A percentile compares a stretch with the other conserved stretches of the same genome.
phyloP scores from a whole-genome alignment of 306 rosid species.

The Prunus persica region DNA sequence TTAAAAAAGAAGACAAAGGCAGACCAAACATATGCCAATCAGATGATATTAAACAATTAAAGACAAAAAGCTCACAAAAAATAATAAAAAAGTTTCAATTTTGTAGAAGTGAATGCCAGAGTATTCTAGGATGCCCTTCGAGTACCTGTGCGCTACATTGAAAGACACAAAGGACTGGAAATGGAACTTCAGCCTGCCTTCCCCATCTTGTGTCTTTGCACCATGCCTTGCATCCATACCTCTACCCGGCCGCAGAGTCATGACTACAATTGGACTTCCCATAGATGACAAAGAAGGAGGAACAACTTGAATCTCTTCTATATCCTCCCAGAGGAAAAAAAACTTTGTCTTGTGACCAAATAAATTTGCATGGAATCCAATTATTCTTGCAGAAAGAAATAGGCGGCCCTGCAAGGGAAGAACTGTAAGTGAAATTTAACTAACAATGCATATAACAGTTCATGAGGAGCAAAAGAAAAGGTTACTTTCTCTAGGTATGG shows the following conservation, averaged over 20 bases:
- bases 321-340: slow-evolving; percentile 95
- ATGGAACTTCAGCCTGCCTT: slow-evolving; percentile 90
- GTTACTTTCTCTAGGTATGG: background rate
- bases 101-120: background rate
- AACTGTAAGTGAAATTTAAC: slow-evolving; percentile 26
- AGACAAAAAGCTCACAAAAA: slow-evolving; percentile 9
- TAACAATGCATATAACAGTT: slow-evolving; percentile 16
- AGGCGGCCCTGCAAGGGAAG: slow-evolving; percentile 72
- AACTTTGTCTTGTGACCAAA: slow-evolving; percentile 88
- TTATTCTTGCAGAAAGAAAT: slow-evolving; percentile 83
- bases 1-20: too few relatives aligned
- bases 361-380: slow-evolving; percentile 92
- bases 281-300: slow-evolving; percentile 86
- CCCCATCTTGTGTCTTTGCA: slow-evolving; percentile 78
- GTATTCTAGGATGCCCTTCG: slow-evolving; percentile 12
- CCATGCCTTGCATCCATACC: slow-evolving; percentile 91
- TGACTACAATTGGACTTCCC: slow-evolving; percentile 84
- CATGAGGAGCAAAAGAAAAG: slow-evolving; percentile 16
- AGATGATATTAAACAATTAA: background rate
- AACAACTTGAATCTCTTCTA: slow-evolving; percentile 73
- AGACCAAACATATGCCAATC: background rate
- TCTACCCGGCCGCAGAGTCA: slow-evolving; percentile 79
- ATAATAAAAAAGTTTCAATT: background rate
- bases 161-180: slow-evolving; percentile 96
- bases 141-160: slow-evolving; percentile 84